Base-by-base conservation (phyloP, 192 early-diverging fungal species). In the Umbelopsis isabellina region DNA sequence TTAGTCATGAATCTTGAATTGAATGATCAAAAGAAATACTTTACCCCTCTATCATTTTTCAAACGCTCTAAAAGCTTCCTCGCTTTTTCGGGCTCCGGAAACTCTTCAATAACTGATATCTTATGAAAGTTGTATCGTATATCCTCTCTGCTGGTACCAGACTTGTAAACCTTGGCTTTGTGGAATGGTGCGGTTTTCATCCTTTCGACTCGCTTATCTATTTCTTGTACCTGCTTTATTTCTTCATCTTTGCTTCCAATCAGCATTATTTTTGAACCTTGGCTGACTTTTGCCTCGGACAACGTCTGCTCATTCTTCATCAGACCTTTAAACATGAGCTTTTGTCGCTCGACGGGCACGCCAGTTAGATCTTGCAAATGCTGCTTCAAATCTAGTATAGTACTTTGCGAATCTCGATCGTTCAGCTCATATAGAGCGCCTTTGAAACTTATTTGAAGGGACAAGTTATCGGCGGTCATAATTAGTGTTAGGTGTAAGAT, bases 31-130 rank as follows among this genome's bases (percentile, higher is more conserved):
- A 33, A 15, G 27, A 30, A 33, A 45, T 12, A 21, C 61, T 70
- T 30, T 70, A 77, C 76, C 21, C 88, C 92, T 30, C 71, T 69
- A 72, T 95, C 93, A 46, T 87, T 75, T 13, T 85, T 72, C n/a
- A 95, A 72, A 33, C 87, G 83, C n/a, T 88, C 81, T 23, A 95
- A 81, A 10, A 95, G 37, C 22, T 69, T 73, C 22, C 72, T 71
- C 4, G 93, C 93, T 16, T 77, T 79, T 12, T 82, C 82, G 4
- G 79, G 76, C 22, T 83, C 65, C 0, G 76, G 72, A 69, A 91
- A 89, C 61, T 87, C 75, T 46, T 83, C 77, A 10, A 94, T 78
- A 2, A 89, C 80, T 48, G 82, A 61, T 21, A 93, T 80, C 0
- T 61, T 49, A 30, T 82, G 84, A 72, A 92, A 93, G 0, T 87